Evolutionary conservation across 2,329 filamentous ascomycete genomes (phyloP).

Genomic region (Fusarium illudens): DNA sequence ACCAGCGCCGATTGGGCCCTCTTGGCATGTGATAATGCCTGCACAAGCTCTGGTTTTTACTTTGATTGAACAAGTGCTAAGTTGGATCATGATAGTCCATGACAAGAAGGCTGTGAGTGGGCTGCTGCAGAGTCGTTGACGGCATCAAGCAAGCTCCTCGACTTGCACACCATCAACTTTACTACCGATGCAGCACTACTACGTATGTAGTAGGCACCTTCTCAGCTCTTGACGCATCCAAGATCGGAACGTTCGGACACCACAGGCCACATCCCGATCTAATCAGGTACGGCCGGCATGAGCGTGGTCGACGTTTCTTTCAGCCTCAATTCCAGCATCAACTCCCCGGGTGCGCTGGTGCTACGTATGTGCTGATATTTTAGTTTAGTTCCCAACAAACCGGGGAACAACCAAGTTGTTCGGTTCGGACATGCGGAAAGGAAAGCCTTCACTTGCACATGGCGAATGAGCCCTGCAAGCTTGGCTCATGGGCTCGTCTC

Average conservation of each 20-base stretch:
- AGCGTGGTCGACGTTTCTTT: neutral
- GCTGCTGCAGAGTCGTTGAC: neutral
- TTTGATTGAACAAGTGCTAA: neutral
- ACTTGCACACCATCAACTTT: neutral
- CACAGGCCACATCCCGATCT: constrained; percentile 13
- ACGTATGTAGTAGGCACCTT: constrained; percentile 2
- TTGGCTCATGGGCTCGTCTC: neutral
- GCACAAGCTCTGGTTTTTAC: neutral
- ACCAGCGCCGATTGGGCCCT: neutral
- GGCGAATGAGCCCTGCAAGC: neutral
- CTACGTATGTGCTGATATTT: constrained; percentile 1
- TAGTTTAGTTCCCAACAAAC: neutral
- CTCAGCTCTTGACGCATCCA: neutral
- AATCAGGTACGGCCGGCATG: constrained; percentile 4
- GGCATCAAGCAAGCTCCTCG: constrained; percentile 5
- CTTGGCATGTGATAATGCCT: constrained; percentile 28
- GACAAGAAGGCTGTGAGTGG: neutral
- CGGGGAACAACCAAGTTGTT: neutral
- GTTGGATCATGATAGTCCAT: neutral
- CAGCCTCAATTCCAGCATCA: constrained; percentile 23
- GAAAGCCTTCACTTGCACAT: neutral
- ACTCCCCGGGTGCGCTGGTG: neutral
- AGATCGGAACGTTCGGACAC: constrained; percentile 21
- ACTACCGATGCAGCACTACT: no score
- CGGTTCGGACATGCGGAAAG: constrained; percentile 12